Evolutionary conservation across 108 stramenopile species (phyloP).

Genomic region (Nannochloropsis gaditana): DNA sequence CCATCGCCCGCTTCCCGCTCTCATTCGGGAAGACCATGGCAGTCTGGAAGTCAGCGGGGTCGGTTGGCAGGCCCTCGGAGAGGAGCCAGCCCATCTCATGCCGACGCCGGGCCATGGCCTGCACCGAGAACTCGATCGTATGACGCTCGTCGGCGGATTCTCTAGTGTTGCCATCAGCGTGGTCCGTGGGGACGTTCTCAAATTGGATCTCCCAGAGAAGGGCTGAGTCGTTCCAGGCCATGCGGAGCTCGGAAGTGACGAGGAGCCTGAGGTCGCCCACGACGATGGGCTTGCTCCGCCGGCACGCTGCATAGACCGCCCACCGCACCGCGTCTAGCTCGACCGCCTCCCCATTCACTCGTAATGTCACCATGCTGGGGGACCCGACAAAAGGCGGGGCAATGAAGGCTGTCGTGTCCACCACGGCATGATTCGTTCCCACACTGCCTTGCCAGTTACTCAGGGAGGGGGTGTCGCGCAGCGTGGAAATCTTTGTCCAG

Average conservation of each 20-base stretch:
- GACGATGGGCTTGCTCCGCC: constrained; percentile 1
- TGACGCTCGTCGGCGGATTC: neutral
- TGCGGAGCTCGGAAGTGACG: neutral
- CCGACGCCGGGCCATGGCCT: neutral
- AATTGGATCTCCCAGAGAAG: neutral
- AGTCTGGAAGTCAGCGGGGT: neutral
- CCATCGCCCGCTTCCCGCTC: neutral
- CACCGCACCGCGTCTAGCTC: neutral
- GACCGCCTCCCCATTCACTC: neutral
- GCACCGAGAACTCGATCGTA: neutral
- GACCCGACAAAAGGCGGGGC: neutral
- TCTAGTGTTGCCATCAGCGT: neutral
- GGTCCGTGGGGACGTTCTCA: neutral
- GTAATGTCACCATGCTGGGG: neutral
- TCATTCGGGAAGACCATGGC: neutral
- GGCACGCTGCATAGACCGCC: neutral
- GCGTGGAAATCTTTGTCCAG: neutral
- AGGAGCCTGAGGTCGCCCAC: neutral
- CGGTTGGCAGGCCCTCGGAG: neutral
- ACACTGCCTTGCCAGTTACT: constrained; percentile 16
- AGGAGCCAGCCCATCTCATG: neutral
- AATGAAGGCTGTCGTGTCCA: constrained; percentile 1
- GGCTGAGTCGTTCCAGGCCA: neutral
- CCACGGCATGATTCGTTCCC: neutral
- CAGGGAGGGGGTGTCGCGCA: neutral